Evolutionary conservation across 345 rosid genomes (phyloP), one percentile per base, ranked within the genome.

Genomic region (Excoecaria cochinchinensis): DNA sequence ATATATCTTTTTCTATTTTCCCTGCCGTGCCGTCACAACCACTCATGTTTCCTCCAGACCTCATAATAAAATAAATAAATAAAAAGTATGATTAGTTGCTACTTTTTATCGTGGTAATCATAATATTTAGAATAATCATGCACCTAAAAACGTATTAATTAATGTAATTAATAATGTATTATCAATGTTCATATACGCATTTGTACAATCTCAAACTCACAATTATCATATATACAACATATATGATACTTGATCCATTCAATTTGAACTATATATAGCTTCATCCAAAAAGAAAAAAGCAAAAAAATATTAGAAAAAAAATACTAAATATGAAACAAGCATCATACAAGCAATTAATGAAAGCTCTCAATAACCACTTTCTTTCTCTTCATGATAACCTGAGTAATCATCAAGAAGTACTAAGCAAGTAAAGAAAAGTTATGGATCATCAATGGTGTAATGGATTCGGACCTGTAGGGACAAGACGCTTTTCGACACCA

Each of bases 401-500:
- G 73, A 72, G 71, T 60, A 39, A 53, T 60, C 60, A 71, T 69
- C 42, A 15, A 40, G 17, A 50, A 4, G 16, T 16, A 22, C 5
- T 39, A 48, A 31, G 44, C 46, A 78, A 47, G 65, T 36, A 78
- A 57, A 57, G 50, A 24, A 68, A 44, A 24, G 6, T 4, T 48
- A 25, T 55, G 58, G 22, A 56, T 62, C 73, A 79, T 93, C 89
- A 85, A 86, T 92, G 98, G 84, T 94, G 98, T 79, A 94, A 84
- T 17, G 98, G 97, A 84, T 94, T 94, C 0, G 98, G 96, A 55
- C 98, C 97, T 1, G 93, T 89, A 36, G 97, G 98, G 63, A 94
- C 98, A 16, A 86, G 93, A 38, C 97, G 96, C 84, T 94, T 94
- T 84, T 94, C 89, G 21, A 88, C 89, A 17, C 94, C 93, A 4